phyloP scores from a whole-genome alignment of 2,329 filamentous ascomycete species.

The Xylaria sp. region DNA sequence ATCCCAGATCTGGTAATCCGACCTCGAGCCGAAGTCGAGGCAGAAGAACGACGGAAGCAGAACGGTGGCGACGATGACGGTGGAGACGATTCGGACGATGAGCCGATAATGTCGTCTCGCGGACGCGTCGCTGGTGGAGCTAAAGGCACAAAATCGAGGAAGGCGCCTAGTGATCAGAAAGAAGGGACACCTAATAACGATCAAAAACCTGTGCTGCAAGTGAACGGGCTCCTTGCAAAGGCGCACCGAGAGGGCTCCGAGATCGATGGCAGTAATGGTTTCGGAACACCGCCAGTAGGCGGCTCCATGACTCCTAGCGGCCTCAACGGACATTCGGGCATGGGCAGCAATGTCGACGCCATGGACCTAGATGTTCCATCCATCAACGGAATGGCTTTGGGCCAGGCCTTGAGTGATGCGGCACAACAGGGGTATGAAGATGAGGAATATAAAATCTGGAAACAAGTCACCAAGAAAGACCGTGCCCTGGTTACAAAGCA shows the following conservation, averaged over 20 bases:
- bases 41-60: constrained; percentile 84
- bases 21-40: constrained; percentile 93
- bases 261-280: constrained; percentile 84
- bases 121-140: constrained; percentile 87
- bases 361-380: constrained; percentile 88
- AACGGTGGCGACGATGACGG: constrained; percentile 85
- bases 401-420: constrained; percentile 71
- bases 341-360: constrained; percentile 79
- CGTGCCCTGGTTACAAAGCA: constrained; percentile 87
- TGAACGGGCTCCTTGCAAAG: constrained; percentile 70
- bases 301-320: constrained; percentile 81
- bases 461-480: constrained; percentile 97
- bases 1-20: constrained; percentile 93
- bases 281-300: constrained; percentile 80
- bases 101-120: constrained; percentile 97
- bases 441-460: constrained; percentile 98
- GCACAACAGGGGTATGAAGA: constrained; percentile 84
- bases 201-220: constrained; percentile 75
- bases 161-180: constrained; percentile 75
- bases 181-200: constrained; percentile 83
- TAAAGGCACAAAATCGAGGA: constrained; percentile 81
- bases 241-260: constrained; percentile 78
- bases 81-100: constrained; percentile 92
- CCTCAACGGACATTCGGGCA: constrained; percentile 71
- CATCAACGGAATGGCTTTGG: constrained; percentile 71